Evolutionary conservation across 176 grass and related monocot species (phyloP).

Genomic region (Chrysopogon serrulatus): DNA sequence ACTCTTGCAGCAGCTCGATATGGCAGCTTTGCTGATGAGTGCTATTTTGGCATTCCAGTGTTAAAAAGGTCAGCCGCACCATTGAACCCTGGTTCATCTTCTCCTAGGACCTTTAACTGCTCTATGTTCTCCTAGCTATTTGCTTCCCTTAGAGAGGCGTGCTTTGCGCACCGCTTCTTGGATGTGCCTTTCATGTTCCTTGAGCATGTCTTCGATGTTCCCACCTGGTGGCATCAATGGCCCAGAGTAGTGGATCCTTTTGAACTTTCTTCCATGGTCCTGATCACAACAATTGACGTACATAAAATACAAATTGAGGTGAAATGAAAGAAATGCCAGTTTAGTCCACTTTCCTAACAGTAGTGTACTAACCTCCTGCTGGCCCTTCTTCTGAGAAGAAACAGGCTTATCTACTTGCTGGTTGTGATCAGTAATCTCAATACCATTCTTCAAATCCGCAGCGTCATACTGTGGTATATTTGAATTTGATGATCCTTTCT

Average conservation of each 20-base stretch:
- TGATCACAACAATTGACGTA: constrained; percentile 18
- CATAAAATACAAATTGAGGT: neutral
- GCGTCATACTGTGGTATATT: constrained; percentile 26
- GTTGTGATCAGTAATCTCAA: constrained; percentile 33
- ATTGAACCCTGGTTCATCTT: neutral
- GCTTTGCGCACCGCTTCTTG: constrained; percentile 88
- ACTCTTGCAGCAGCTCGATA: constrained; percentile 12
- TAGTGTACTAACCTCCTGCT: constrained; percentile 42
- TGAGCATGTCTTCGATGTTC: constrained; percentile 88
- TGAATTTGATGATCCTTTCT: constrained; percentile 41
- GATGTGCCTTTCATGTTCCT: constrained; percentile 79
- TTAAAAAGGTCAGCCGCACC: neutral
- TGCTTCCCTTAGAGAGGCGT: constrained; percentile 43
- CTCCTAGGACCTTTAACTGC: neutral
- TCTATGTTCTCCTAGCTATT: constrained; percentile 6
- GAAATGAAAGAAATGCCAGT: constrained; percentile 4
- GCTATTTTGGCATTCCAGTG: neutral
- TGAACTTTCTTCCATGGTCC: constrained; percentile 49
- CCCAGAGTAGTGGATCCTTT: constrained; percentile 84
- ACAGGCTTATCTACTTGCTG: constrained; percentile 23
- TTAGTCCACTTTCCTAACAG: neutral
- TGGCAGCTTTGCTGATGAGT: constrained; percentile 8
- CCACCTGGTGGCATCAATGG: constrained; percentile 70
- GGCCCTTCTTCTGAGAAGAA: constrained; percentile 53
- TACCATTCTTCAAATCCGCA: constrained; percentile 22